Evolutionary conservation across 2,329 filamentous ascomycete genomes (phyloP).

Genomic region (Paraphoma chrysanthemicola): DNA sequence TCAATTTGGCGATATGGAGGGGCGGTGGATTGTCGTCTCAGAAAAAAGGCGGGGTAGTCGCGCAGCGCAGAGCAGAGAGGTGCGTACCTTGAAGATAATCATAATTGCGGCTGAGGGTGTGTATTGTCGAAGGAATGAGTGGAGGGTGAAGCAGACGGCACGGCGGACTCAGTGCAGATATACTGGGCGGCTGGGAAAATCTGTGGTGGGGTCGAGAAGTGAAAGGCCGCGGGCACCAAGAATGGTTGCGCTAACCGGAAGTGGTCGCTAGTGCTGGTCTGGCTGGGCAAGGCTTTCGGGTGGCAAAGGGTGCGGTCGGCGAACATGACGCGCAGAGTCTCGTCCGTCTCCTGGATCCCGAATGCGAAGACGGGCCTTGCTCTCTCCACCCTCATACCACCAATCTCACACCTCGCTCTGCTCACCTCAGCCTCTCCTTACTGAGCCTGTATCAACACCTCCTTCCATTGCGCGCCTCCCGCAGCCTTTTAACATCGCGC

Average conservation of each 20-base stretch:
- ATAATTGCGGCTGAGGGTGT: conserved; percentile 49
- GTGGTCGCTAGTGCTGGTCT: neutral
- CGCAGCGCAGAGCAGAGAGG: conserved; percentile 18
- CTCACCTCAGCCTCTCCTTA: conserved; percentile 45
- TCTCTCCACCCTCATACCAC: conserved; percentile 43
- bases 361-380: neutral
- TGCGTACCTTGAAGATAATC: conserved; percentile 65
- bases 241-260: neutral
- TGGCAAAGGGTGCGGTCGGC: neutral
- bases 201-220: conserved; percentile 35
- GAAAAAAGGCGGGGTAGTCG: conserved; percentile 32
- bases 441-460: conserved; percentile 13
- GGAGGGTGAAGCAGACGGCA: conserved; percentile 14
- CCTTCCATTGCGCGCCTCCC: neutral
- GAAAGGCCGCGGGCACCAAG: conserved; percentile 11
- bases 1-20: neutral
- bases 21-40: neutral
- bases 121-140: conserved; percentile 17
- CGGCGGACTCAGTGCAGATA: conserved; percentile 18
- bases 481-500: conserved; percentile 11
- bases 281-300: neutral
- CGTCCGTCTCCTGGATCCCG: conserved; percentile 4
- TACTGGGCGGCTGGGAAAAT: conserved; percentile 13
- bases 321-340: conserved; percentile 30
- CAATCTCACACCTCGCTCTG: conserved; percentile 26